Evolutionary conservation across 2,329 filamentous ascomycete species (phyloP).

Genomic region (Coniochaeta sp.): DNA sequence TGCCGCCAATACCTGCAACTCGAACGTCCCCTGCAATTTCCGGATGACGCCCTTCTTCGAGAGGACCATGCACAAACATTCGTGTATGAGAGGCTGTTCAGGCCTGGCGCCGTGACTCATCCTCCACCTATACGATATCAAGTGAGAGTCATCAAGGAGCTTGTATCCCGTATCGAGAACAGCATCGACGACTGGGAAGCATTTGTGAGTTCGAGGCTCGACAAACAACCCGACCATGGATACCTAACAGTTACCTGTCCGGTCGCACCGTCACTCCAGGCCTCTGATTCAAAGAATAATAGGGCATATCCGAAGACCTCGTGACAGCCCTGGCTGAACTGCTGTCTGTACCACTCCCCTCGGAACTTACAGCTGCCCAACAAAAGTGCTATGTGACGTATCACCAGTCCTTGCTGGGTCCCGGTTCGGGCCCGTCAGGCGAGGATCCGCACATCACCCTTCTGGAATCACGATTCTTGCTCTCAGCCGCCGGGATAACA

Average conservation of each 20-base stretch:
- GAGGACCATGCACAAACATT: conserved; percentile 55
- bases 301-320: conserved; percentile 81
- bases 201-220: conserved; percentile 58
- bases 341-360: conserved; percentile 55
- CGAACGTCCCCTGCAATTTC: conserved; percentile 58
- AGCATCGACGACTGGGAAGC: conserved; percentile 76
- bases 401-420: conserved; percentile 31
- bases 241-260: neutral
- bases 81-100: conserved; percentile 62
- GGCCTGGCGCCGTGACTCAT: conserved; percentile 44
- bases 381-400: conserved; percentile 73
- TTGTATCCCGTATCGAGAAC: conserved; percentile 63
- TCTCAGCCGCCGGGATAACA: conserved; percentile 66
- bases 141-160: conserved; percentile 63
- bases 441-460: conserved; percentile 44
- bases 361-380: conserved; percentile 60
- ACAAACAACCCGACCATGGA: neutral
- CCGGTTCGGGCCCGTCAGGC: neutral
- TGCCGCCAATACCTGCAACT: conserved; percentile 76
- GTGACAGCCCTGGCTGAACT: conserved; percentile 62
- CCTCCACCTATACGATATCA: conserved; percentile 65
- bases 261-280: neutral
- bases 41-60: conserved; percentile 50
- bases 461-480: conserved; percentile 61
- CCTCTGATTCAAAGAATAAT: conserved; percentile 8